A percentile compares a stretch with the other conserved stretches of the same genome.
phyloP scores from a whole-genome alignment of 192 early-diverging fungal genomes.

The Diversispora eburnea region DNA sequence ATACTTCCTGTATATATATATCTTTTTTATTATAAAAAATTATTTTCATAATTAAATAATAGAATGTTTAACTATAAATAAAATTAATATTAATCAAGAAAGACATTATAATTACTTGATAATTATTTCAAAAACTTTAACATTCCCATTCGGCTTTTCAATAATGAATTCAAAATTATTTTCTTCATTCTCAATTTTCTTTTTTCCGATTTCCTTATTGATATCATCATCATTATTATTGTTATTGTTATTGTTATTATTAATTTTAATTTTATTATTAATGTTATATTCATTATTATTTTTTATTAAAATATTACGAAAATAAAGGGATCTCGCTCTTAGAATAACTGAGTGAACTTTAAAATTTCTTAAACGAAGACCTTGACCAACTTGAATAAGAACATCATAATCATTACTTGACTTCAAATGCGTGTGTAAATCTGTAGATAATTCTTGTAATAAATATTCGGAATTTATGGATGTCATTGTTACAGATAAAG shows the following conservation, averaged over 20 bases:
- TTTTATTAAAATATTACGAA: not conserved
- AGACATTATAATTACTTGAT: not conserved
- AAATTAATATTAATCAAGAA: not conserved
- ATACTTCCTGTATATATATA: conserved; percentile 20
- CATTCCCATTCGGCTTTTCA: too few relatives aligned
- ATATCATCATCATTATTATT: too few relatives aligned
- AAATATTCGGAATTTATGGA: not conserved
- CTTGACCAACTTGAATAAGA: conserved; percentile 8
- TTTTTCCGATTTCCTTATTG: too few relatives aligned
- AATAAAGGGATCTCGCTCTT: not conserved
- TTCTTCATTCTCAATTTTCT: too few relatives aligned
- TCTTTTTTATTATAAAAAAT: not conserved
- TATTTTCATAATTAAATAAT: not conserved
- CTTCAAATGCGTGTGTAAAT: not conserved
- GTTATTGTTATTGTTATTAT: not conserved
- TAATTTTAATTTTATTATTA: conserved; percentile 17
- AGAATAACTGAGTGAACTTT: conserved; percentile 16
- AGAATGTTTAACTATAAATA: not conserved
- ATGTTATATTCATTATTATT: not conserved
- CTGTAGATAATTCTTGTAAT: not conserved
- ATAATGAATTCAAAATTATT: too few relatives aligned
- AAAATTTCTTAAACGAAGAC: not conserved
- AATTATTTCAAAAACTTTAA: too few relatives aligned
- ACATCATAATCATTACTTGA: conserved; percentile 10
- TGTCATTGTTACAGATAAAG: too few relatives aligned